These are phyloP conservation scores for Neophaeococcomyces mojaviensis DNA, from an alignment of 2,329 filamentous ascomycete genomes.

Conservation along the genomic window DNA sequence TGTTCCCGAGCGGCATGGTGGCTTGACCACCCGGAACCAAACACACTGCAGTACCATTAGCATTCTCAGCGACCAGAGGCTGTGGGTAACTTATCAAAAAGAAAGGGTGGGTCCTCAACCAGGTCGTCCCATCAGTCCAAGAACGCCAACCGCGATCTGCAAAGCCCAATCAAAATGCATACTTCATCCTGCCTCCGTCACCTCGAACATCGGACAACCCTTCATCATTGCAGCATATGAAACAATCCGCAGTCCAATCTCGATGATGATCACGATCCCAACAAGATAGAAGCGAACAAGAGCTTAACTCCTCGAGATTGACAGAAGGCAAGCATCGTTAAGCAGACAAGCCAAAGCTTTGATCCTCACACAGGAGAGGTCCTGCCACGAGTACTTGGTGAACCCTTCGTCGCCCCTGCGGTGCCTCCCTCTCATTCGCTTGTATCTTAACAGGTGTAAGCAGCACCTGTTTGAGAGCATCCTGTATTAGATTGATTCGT, in stretches of 20 bases:
- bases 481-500: constrained; percentile 8
- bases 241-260: constrained; percentile 8
- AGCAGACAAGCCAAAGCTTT: constrained; percentile 86
- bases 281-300: constrained; percentile 12
- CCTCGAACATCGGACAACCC: constrained; percentile 16
- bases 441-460: constrained; percentile 6
- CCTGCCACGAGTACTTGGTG: constrained; percentile 44
- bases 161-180: background rate
- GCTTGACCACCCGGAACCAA: too few relatives aligned
- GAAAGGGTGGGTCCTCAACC: constrained; percentile 3
- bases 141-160: constrained; percentile 16
- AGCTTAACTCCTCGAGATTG: constrained; percentile 8
- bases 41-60: constrained; percentile 5
- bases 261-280: background rate
- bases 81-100: constrained; percentile 23
- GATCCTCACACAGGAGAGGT: constrained; percentile 90
- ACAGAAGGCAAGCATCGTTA: constrained; percentile 28
- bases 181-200: constrained; percentile 15
- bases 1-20: too few relatives aligned
- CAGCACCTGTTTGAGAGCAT: constrained; percentile 7
- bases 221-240: constrained; percentile 13
- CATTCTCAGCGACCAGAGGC: constrained; percentile 4
- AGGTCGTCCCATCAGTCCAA: constrained; percentile 11
- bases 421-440: constrained; percentile 3
- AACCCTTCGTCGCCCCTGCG: constrained; percentile 15